phyloP scores from a whole-genome alignment of 129 eudicot species.

The Sambucus nigra region DNA sequence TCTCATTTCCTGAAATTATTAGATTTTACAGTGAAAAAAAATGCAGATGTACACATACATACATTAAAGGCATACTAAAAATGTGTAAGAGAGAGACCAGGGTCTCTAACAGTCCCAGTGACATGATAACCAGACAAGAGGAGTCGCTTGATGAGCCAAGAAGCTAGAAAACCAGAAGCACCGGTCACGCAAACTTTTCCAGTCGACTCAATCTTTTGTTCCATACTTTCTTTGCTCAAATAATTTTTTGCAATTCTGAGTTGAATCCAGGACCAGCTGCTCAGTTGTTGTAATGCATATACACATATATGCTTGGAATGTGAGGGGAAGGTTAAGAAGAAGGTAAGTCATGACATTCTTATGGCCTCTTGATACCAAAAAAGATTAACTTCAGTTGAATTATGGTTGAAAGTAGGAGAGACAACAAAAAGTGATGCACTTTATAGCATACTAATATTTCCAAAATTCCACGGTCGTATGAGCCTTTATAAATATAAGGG shows the following conservation, averaged over 20 bases:
- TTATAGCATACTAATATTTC: too few relatives aligned
- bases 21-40: not conserved
- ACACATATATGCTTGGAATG: not conserved
- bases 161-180: slow-evolving; percentile 83
- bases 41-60: not conserved
- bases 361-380: slow-evolving; percentile 10
- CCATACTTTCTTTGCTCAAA: slow-evolving; percentile 13
- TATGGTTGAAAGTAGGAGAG: slow-evolving; percentile 4
- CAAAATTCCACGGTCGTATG: too few relatives aligned
- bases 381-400: not conserved
- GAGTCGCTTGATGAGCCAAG: slow-evolving; percentile 88
- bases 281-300: not conserved
- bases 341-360: slow-evolving; percentile 29
- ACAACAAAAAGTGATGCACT: slow-evolving; percentile 6
- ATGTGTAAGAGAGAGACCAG: slow-evolving; percentile 35
- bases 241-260: not conserved
- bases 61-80: not conserved
- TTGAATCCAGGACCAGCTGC: not conserved
- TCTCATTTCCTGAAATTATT: slow-evolving; percentile 36
- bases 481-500: too few relatives aligned
- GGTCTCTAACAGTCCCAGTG: slow-evolving; percentile 81
- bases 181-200: slow-evolving; percentile 87
- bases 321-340: slow-evolving; percentile 9
- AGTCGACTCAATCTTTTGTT: not conserved
- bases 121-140: slow-evolving; percentile 70